Evolutionary conservation across 805 yeast species (phyloP), one percentile per base, ranked within the genome.

Genomic region (Metschnikowia peoriensis): DNA sequence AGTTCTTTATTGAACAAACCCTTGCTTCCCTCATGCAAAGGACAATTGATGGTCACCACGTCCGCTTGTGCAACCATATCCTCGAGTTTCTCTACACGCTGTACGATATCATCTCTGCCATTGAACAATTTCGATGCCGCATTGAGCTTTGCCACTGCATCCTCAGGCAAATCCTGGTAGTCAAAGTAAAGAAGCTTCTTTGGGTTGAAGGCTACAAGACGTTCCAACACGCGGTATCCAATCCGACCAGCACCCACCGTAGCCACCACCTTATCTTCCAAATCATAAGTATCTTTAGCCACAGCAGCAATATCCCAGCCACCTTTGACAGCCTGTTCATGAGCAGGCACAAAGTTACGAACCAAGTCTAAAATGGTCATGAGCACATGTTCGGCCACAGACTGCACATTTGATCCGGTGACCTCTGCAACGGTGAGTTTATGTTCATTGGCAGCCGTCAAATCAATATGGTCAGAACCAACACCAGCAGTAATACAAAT

Each of bases 171-270:
- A 28, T 79, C 77, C 71, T 86, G 91, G 75, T 85, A 88, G 72
- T 87, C 93, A 68, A 75, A 88, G 73, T 87, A 88, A 56, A 84
- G 76, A 58, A 88, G 73, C 66, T 86, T 86, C 70, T 83, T 83
- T 52, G 90, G 89, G 65, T 84, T 83, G 74, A 88, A 88, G 1
- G 93, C 84, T 53, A 79, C 74, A 61, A 87, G 69, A 65, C 93
- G 79, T 70, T 85, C 86, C 64, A 88, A 75, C 27, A 88, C 87
- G 54, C 89, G 78, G 74, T 81, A 84, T 28, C 94, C 94, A 61
- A 88, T 88, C 68, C 93, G 80, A 48, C 93, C 94, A 29, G 87
- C 87, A 53, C 92, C 94, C 55, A 88, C 86, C 40, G 92, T 86
- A n/a, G 88, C 86, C 53, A 88, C 75, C 32, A 83, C 85, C 71